Evolutionary conservation across 148 eudicot species (phyloP), one percentile per base, ranked within the genome.

Genomic region (Cornus florida): DNA sequence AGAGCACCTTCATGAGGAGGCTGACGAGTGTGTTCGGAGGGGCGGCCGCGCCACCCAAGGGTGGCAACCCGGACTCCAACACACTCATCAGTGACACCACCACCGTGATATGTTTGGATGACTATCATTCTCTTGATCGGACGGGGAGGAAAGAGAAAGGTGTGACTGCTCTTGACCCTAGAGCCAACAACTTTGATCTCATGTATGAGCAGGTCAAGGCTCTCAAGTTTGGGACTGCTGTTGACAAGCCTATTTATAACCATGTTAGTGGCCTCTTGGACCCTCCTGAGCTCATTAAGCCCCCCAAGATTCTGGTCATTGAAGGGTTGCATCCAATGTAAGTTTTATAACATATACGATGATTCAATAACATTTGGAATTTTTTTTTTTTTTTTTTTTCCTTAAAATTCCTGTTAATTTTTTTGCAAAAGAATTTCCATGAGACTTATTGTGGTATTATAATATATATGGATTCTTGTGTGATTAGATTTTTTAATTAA

Each of bases 181-280:
- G 80, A 72, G 98, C 98, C 43, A 95, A 95, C 73, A 78, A 95
- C 50, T 95, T 95, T 85, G 98, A 95, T 77, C 92, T 96, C 20
- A 96, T 96, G 99, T 96, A 94, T 82, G 97, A 96, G 78, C 99
- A 96, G 80, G 99, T 96, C 76, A 96, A 94, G 82, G 94, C 97
- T 59, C 62, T 96, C 16, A 96, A 96, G 70, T 82, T 87, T 4
- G 99, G 99, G 0, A 78, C 82, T 24, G 81, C 93, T 78, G 92
- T 96, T 67, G 83, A 96, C 20, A 96, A 96, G 80, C 99, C 99
- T 69, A 96, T 96, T 75, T 96, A 96, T 43, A 96, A 96, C 67
- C 99, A 96, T 88, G 99, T 96, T 75, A 80, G 83, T 77, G 99
- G 99, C 2, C 86, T 96, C 76, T 79, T 96, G 70, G 99, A 96